Evolutionary conservation across 2,329 filamentous ascomycete genomes (phyloP), one percentile per base, ranked within the genome.

Genomic region (Sarocladiaceae sp.): DNA sequence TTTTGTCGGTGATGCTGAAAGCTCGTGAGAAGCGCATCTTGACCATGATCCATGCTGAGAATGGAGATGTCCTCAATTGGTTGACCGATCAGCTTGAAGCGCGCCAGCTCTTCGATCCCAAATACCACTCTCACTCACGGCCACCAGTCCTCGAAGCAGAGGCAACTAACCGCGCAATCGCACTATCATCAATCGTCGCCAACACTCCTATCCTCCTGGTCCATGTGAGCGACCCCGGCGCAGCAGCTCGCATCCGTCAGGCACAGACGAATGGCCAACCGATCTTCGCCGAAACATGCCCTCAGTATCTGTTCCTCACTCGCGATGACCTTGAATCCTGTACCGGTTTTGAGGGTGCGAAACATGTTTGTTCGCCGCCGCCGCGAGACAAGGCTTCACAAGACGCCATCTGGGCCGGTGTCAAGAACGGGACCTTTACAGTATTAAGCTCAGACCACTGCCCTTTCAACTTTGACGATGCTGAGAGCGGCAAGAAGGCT

Each of bases 41-140:
- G 11, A 82, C 78, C 18, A 80, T 80, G 72, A 72, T 81, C 37
- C 76, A 80, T 55, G 76, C 77, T 1, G 77, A 80, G 57, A 80
- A 80, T 55, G 73, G 74, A 22, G 74, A 78, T 51, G 71, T 79
- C 17, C 74, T 80, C 31, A 69, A 76, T 49, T 79, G 75, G 76
- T 73, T 80, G 54, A 80, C 76, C 1, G 69, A 71, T 33, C 74
- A 77, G 50, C 71, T 80, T 13, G 77, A 79, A 55, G 69, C 72
- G 46, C 66, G 69, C 26, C 67, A 71, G 20, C 61, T 77, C 4
- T 72, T 74, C 40, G 75, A 70, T 2, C 77, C 77, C 1, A 76
- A 74, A 54, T 80, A 78, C 56, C 77, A 80, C 56, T 72, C 71
- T 7, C 71, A 70, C 11, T 74, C 71, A 4, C 74, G 77, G 29